Conservation (phyloP, 371 early-diverging fungal genomes). For the Aphelidium insulamus region DNA sequence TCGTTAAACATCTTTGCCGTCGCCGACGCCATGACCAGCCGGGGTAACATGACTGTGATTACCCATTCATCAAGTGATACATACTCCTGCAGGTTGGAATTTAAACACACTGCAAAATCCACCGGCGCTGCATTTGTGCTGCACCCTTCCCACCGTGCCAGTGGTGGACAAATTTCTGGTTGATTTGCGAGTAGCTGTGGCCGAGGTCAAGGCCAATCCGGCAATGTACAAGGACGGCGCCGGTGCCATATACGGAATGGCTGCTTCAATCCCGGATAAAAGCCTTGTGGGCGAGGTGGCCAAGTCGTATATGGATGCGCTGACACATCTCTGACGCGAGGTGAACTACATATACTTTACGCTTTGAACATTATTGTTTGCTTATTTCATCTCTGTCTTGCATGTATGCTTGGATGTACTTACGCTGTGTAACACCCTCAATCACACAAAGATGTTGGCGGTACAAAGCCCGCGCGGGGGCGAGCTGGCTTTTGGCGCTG, state of each 20-base stretch:
- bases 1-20: conserved; percentile 58
- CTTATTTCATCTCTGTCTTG: no score
- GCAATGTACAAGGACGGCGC: conserved; percentile 37
- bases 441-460: no score
- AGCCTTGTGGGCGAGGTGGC: conserved; percentile 64
- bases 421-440: no score
- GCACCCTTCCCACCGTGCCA: conserved; percentile 45
- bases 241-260: conserved; percentile 76
- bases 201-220: conserved; percentile 37
- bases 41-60: no score
- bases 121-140: conserved; percentile 68
- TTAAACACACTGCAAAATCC: conserved; percentile 75
- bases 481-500: no score
- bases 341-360: no score
- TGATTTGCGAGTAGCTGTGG: conserved; percentile 57
- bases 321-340: no score
- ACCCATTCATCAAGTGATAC: no score
- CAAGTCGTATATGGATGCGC: conserved; percentile 56
- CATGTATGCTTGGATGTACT: no score
- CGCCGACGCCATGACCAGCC: conserved; percentile 42
- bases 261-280: conserved; percentile 62
- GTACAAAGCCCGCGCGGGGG: no score
- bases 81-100: no score
- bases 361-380: no score
- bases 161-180: conserved; percentile 44